phyloP scores from a whole-genome alignment of 106 monocot genomes.

The Agapanthus africanus region DNA sequence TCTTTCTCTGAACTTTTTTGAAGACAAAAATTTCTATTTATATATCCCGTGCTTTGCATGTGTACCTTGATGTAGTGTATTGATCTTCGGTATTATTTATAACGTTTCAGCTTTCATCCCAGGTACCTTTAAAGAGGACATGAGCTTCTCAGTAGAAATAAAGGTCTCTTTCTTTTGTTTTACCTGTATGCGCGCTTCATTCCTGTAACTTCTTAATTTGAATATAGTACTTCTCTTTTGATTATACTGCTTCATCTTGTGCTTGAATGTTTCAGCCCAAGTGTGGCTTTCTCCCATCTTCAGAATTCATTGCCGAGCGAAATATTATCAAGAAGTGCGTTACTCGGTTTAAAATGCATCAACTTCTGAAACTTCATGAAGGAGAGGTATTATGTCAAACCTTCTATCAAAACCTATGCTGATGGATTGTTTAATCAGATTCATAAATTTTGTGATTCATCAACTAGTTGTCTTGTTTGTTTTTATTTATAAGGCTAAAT shows the following conservation, averaged over 20 bases:
- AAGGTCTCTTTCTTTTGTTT: conserved; percentile 58
- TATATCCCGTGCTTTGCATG: neutral
- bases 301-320: conserved; percentile 49
- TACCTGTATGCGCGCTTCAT: no score
- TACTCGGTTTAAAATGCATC: conserved; percentile 87
- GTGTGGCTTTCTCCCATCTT: conserved; percentile 88
- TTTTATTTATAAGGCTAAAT: no score
- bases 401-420: neutral
- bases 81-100: conserved; percentile 2
- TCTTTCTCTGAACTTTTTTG: neutral
- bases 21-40: neutral
- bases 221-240: conserved; percentile 11
- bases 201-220: neutral
- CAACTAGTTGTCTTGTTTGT: neutral
- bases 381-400: conserved; percentile 50
- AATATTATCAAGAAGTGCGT: conserved; percentile 60
- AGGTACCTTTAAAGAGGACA: conserved; percentile 31
- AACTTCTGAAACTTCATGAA: conserved; percentile 62
- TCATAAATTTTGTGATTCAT: neutral
- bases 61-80: neutral
- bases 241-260: conserved; percentile 12
- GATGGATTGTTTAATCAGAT: neutral
- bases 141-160: conserved; percentile 73
- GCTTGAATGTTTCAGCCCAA: conserved; percentile 53
- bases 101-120: conserved; percentile 23